Evolutionary conservation across 2,329 filamentous ascomycete genomes (phyloP), one percentile per base, ranked within the genome.

Genomic region (Arachnomyces sp.): DNA sequence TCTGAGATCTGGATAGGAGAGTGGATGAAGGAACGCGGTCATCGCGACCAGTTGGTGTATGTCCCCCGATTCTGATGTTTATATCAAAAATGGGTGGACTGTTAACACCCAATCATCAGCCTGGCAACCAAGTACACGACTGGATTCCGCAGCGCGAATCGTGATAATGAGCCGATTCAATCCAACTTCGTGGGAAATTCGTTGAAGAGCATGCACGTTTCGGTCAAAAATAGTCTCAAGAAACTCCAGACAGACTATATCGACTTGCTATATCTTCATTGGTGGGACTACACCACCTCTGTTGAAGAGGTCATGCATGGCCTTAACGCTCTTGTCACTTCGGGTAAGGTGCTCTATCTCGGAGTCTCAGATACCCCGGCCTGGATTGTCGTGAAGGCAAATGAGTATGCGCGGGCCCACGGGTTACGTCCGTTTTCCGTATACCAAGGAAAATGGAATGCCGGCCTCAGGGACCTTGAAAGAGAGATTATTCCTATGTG

Each of bases 41-140:
- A 75, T 44, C 73, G 83, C 16, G 80, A 84, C 49, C 68, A 83
- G 54, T 75, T 86, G 60, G 80, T 86, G 12, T n/a, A n/a, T n/a
- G n/a, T n/a, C n/a, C n/a, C n/a, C n/a, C n/a, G n/a, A n/a, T n/a
- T n/a, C n/a, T n/a, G n/a, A n/a, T n/a, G n/a, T n/a, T n/a, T n/a
- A n/a, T n/a, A n/a, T n/a, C n/a, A n/a, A n/a, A n/a, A n/a, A n/a
- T n/a, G n/a, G n/a, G n/a, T n/a, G n/a, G n/a, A n/a, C n/a, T n/a
- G n/a, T n/a, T n/a, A n/a, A n/a, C n/a, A n/a, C n/a, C n/a, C n/a
- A n/a, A n/a, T n/a, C n/a, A n/a, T n/a, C n/a, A n/a, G n/a, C n/a
- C 67, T 86, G 39, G 80, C 82, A 1, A 85, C 81, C 41, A 86
- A 86, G 55, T 84, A 71, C 56, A 78, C 77, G 1, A 80, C 74